Base-by-base conservation (phyloP, 352 stramenopile species). In the Phytophthora lateralis region DNA sequence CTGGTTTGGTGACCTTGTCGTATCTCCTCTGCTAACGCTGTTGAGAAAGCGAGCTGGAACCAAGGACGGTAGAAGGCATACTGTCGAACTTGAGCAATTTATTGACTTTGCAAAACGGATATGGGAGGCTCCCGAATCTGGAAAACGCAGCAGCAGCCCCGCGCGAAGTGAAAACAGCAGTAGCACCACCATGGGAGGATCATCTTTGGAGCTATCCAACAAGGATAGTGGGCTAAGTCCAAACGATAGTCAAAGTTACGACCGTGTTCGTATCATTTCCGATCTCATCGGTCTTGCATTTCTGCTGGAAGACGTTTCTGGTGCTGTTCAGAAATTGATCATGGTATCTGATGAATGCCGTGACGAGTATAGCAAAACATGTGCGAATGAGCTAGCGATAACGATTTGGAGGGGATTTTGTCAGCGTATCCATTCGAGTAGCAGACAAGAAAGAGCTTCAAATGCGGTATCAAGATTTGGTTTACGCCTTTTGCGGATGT, bases 1-100 rank as follows among this genome's bases (percentile, higher is more conserved):
- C 7, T 90, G 82, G 82, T 73, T 78, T 12, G 55, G 85, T 26
- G 80, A 89, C 49, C 44, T 83, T 1, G 50, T 88, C 0, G 61
- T 67, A 4, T 69, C 74, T 32, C 61, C 75, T 4, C 11, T 89
- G 6, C 30, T 66, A 1, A 64, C 49, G 6, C 41, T 68, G 44
- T 35, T 75, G 15, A 39, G 51, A 44, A 60, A 61, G 10, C 39
- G 59, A 32, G 20, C 37, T 35, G 14, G 37, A 3, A 21, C 26
- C 14, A 59, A 35, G 1, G 42, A 56, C 24, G 26, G 10, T 49
- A 26, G 52, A 21, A 47, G 21, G 1, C 50, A 37, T 15, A 32
- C 44, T 18, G 9, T 53, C 7, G 65, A 85, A 44, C 35, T 63
- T 30, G 44, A 72, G 20, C 63, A 69, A 29, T 82, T 80, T 59